Evolutionary conservation across 352 stramenopile genomes (phyloP).

Genomic region (Phytophthora tubulina): DNA sequence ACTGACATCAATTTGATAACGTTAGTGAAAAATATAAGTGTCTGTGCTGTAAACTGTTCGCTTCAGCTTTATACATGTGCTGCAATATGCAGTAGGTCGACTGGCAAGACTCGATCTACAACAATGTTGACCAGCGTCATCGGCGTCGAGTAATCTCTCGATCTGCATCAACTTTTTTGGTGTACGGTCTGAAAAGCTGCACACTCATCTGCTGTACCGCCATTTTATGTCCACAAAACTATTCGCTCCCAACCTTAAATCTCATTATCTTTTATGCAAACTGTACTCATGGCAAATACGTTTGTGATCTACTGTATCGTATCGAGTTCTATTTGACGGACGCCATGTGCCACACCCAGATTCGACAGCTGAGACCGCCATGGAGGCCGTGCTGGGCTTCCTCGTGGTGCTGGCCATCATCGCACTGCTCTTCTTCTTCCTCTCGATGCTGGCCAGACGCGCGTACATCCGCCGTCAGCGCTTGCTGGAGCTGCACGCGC

Average conservation of each 20-base stretch:
- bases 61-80: too few species aligned
- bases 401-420: conserved; percentile 31
- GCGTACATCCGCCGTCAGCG: conserved; percentile 32
- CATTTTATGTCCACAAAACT: conserved; percentile 10
- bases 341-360: conserved; percentile 15
- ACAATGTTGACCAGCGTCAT: neutral
- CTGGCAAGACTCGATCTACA: neutral
- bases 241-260: neutral
- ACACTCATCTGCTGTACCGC: conserved; percentile 27
- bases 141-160: neutral
- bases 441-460: conserved; percentile 27
- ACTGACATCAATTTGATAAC: conserved; percentile 23
- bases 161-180: neutral
- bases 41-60: too few species aligned
- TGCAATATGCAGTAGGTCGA: neutral
- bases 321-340: neutral
- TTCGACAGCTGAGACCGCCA: conserved; percentile 8
- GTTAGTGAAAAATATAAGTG: too few species aligned
- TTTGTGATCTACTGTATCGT: neutral
- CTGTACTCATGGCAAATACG: conserved; percentile 22
- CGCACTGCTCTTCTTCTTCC: conserved; percentile 32
- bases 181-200: conserved; percentile 2
- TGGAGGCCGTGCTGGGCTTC: conserved; percentile 31
- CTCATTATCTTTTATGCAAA: neutral
- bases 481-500: conserved; percentile 37